Evolutionary conservation across 345 rosid genomes (phyloP).

Genomic region (Barbarea vulgaris): DNA sequence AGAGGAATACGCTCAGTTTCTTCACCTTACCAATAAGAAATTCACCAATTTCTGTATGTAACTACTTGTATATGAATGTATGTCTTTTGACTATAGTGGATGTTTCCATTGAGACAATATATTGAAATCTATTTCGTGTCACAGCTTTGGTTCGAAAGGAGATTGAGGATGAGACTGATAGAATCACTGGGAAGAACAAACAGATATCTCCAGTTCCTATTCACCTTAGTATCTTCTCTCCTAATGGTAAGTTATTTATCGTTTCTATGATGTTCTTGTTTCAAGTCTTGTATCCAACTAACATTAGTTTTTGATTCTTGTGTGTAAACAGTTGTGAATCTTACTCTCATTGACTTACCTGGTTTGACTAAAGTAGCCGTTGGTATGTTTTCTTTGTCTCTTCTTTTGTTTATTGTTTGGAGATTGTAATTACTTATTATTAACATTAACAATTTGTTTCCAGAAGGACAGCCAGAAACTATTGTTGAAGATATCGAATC

Average conservation of each 20-base stretch:
- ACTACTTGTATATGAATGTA: not conserved
- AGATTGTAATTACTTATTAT: not conserved
- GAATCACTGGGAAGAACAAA: conserved; percentile 78
- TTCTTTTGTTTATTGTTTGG: not conserved
- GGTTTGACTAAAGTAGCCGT: conserved; percentile 94
- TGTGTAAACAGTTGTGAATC: conserved; percentile 78
- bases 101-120: not conserved
- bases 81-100: not conserved
- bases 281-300: not conserved
- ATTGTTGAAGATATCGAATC: conserved; percentile 78
- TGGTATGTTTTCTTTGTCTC: conserved; percentile 50
- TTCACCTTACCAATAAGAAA: conserved; percentile 63
- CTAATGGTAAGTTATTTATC: conserved; percentile 52
- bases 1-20: conserved; percentile 80
- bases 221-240: conserved; percentile 91
- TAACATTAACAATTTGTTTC: conserved; percentile 23
- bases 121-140: not conserved
- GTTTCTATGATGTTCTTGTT: not conserved
- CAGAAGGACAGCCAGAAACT: conserved; percentile 94
- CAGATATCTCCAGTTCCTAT: conserved; percentile 93
- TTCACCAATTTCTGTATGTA: conserved; percentile 68
- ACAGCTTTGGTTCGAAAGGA: conserved; percentile 80
- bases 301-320: not conserved
- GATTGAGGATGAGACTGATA: conserved; percentile 91
- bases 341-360: conserved; percentile 91